Evolutionary conservation across 805 yeast genomes (phyloP), one percentile per base, ranked within the genome.

Genomic region (Lipomyces mesembrius): DNA sequence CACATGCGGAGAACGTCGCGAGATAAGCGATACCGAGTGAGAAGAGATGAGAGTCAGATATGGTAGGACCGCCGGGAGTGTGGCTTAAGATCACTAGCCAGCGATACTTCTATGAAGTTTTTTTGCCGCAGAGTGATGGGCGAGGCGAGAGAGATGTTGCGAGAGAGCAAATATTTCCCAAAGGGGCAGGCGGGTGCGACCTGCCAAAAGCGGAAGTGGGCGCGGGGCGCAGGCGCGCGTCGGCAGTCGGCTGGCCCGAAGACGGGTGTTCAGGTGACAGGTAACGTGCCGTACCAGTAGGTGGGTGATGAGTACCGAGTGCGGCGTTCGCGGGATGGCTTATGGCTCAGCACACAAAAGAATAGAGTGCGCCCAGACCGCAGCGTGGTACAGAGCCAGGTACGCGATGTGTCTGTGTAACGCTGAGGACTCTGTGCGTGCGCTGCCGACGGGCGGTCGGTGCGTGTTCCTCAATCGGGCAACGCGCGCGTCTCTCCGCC

Each of bases 381-480:
- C 49, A 2, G 49, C 49, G 49, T 43, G 49, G 49, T 43, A 43
- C 49, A 43, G 1, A 43, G 49, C 22, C 49, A 43, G 49, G 49
- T 43, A 43, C 49, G 49, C 49, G 49, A 25, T 6, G 20, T 43
- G 49, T n/a, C 22, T 17, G 49, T 43, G 20, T 43, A n/a, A 43
- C 49, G 49, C 49, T 43, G 49, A 5, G 20, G 49, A 43, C 49
- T n/a, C 22, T n/a, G 49, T 17, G 49, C 49, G 49, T 14, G 39
- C 55, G 55, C 34, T 22, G 34, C 55, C 34, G 55, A 35, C 25
- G 59, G 49, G 49, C 49, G 49, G 61, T 57, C 61, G 59, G 59
- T 52, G 60, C 61, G 59, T 54, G 61, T 54, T 59, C 46, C 61
- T 59, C 61, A 59, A 59, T 57, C 61, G 34, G 61, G 61, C 35